Evolutionary conservation across 805 yeast genomes (phyloP), one percentile per base, ranked within the genome.

Genomic region (Candida ipomoeae): DNA sequence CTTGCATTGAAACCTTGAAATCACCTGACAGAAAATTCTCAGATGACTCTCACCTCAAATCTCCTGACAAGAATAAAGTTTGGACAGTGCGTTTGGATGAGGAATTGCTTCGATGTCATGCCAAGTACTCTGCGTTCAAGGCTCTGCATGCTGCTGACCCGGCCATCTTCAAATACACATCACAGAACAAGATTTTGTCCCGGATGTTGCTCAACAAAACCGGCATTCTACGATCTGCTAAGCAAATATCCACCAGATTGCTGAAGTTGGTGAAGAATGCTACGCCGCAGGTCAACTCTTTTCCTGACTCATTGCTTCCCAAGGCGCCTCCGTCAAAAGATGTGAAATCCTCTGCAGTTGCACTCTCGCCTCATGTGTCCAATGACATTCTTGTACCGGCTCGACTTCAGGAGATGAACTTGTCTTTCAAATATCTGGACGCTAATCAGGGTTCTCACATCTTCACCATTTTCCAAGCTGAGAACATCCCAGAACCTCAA

Each of bases 181-280:
- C 51, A n/a, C 76, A 71, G 52, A 71, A 72, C 54, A 73, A 71
- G 50, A 66, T 71, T 13, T 58, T 73, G 40, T 69, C 75, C 3
- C 60, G 75, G 44, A 71, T 73, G 76, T 51, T 73, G 32, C 61
- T 60, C 26, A 66, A 66, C 51, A 69, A 65, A 53, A 65, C 75
- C 6, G 72, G 73, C 10, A 57, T 68, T 1, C 56, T 61, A 35
- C 62, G 75, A 49, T 64, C 73, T 1, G 64, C 74, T 5, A 70
- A 70, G 50, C 77, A 73, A 50, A 68, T 73, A 17, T 50, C 57
- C 5, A 44, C 57, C 14, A 40, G 61, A 23, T 29, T 58, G 34
- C 46, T 46, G 42, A 50, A 54, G 17, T 48, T 58, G 49, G 33
- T 33, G 39, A 54, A 46, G 21, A 10, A 36, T 6, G 39, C 48